These are phyloP conservation scores for Zygnema circumcarinatum DNA, from an alignment of 139 green algal genomes.

Conservation along the genomic window DNA sequence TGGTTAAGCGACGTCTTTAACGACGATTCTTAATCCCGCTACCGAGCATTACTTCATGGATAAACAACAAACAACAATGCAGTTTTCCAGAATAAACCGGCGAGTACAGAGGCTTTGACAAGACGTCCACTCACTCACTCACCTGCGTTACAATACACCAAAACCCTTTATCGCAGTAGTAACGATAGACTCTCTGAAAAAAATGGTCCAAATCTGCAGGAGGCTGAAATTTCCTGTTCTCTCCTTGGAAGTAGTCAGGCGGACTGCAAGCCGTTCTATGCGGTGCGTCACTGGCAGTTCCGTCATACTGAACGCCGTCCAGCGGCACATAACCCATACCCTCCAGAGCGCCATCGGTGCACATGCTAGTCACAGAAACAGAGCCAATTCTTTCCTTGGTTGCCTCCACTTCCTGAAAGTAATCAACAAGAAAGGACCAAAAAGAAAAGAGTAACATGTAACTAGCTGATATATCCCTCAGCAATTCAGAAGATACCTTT, in stretches of 20 bases:
- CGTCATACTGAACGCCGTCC: background rate
- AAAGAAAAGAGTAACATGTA: no score
- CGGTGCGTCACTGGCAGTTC: background rate
- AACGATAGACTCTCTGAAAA: constrained; percentile 54
- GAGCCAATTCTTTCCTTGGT: no score
- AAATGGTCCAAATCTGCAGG: constrained; percentile 53
- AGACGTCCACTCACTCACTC: no score
- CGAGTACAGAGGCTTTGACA: no score
- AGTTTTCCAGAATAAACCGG: no score
- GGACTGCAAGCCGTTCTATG: constrained; percentile 5
- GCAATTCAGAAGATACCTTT: no score
- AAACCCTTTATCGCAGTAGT: constrained; percentile 58
- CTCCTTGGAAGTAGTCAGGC: constrained; percentile 14
- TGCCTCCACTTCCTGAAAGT: no score
- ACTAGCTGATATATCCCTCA: no score
- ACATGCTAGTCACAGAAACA: no score
- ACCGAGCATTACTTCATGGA: background rate
- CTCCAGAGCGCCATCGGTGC: background rate
- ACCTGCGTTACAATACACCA: constrained; percentile 47
- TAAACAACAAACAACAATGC: constrained; percentile 1
- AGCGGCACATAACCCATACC: constrained; percentile 11
- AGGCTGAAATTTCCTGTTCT: constrained; percentile 14
- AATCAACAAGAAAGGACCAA: no score
- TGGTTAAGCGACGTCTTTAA: background rate
- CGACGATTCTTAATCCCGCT: background rate